Percentiles rank a stretch among this genome's conserved stretches.
Conservation (phyloP, 2,329 filamentous ascomycete genomes). For the Fonsecaea pedrosoi region DNA sequence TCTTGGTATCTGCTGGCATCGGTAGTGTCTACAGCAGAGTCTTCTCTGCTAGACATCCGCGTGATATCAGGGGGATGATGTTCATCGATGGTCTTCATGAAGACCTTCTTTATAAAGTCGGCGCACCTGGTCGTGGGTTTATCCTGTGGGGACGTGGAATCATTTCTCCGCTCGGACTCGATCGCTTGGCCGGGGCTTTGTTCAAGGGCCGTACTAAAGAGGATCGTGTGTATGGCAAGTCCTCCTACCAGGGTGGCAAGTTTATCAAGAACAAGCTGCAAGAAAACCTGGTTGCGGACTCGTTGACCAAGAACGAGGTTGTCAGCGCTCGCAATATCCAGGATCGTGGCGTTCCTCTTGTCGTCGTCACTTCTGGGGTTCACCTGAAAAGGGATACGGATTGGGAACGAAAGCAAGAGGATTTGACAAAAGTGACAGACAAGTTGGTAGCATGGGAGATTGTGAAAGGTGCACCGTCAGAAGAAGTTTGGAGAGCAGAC, state of each 20-base stretch:
- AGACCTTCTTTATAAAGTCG: slow-evolving; percentile 75
- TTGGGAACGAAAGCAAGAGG: slow-evolving; percentile 86
- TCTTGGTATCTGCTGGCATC: slow-evolving; percentile 83
- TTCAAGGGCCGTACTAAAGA: slow-evolving; percentile 79
- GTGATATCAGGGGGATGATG: slow-evolving; percentile 77
- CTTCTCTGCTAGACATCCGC: slow-evolving; percentile 82
- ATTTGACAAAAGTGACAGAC: slow-evolving; percentile 78
- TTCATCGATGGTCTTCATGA: slow-evolving; percentile 91
- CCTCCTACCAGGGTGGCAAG: slow-evolving; percentile 79
- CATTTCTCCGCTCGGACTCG: slow-evolving; percentile 83
- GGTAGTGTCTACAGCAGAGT: slow-evolving; percentile 90
- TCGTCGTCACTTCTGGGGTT: slow-evolving; percentile 81
- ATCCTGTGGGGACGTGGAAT: slow-evolving; percentile 84
- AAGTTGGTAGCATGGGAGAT: slow-evolving; percentile 85
- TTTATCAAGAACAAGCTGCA: slow-evolving; percentile 90
- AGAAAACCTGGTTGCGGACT: slow-evolving; percentile 85
- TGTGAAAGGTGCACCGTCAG: slow-evolving; percentile 76
- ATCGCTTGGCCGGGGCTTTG: slow-evolving; percentile 78
- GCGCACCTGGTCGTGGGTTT: slow-evolving; percentile 74
- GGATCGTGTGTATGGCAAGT: slow-evolving; percentile 83
- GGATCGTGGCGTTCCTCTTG: slow-evolving; percentile 73
- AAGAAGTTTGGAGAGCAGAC: slow-evolving; percentile 80
- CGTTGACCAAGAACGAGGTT: slow-evolving; percentile 83
- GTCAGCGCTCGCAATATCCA: slow-evolving; percentile 80
- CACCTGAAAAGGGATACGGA: slow-evolving; percentile 68